Evolutionary conservation across 1,139 yeast genomes (phyloP).

Genomic region (Saccharomyces hybrid): DNA sequence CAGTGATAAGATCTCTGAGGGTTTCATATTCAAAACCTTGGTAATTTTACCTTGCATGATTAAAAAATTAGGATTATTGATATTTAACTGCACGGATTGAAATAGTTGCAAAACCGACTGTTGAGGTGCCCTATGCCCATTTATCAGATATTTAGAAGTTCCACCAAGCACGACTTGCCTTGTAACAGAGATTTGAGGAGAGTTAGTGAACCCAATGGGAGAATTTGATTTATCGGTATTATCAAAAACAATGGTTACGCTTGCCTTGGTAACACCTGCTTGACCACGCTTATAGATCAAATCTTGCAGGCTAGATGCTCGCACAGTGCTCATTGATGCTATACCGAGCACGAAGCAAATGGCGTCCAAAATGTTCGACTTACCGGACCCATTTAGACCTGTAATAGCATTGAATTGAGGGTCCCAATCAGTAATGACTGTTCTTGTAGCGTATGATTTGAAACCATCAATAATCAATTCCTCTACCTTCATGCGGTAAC

Average conservation of each 20-base stretch:
- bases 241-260: conserved; percentile 92
- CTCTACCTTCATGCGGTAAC: conserved; percentile 70
- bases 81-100: conserved; percentile 91
- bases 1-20: conserved; percentile 77
- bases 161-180: conserved; percentile 91
- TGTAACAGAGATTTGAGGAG: conserved; percentile 79
- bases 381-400: conserved; percentile 95
- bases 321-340: conserved; percentile 84
- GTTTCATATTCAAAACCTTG: conserved; percentile 93
- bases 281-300: conserved; percentile 94
- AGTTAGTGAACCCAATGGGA: conserved; percentile 82
- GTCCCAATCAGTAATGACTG: conserved; percentile 94
- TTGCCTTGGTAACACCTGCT: conserved; percentile 95
- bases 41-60: conserved; percentile 99
- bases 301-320: conserved; percentile 91
- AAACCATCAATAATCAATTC: conserved; percentile 96
- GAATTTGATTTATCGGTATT: conserved; percentile 67
- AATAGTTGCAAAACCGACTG: conserved; percentile 84
- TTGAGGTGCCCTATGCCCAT: conserved; percentile 96
- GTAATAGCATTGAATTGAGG: conserved; percentile 95
- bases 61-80: conserved; percentile 91
- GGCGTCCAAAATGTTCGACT: conserved; percentile 90
- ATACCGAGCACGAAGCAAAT: conserved; percentile 98
- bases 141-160: conserved; percentile 81
- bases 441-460: conserved; percentile 94